Evolutionary conservation across 768 basidiomycete genomes (phyloP), one percentile per base, ranked within the genome.

Genomic region (Mycena amicta): DNA sequence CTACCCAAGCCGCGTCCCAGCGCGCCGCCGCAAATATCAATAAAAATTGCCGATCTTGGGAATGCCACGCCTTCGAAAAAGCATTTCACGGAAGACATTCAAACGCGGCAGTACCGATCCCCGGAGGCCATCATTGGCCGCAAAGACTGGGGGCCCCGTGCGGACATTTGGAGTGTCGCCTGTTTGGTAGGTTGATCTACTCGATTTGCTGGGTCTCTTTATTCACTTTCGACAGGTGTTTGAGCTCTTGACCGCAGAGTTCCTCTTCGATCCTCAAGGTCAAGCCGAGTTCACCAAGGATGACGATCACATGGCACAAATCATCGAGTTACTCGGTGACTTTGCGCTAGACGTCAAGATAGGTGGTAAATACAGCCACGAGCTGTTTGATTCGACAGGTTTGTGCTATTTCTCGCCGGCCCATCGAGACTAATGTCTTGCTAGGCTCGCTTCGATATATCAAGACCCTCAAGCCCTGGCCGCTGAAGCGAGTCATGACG

Each of bases 251-350:
- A 95, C 93, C 1, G 91, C 91, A 22, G 95, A 96, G 71, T 95
- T 89, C 70, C 83, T 97, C 40, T 96, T 97, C 70, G 94, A 96
- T 69, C 92, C 92, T 16, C 90, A 91, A 60, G 86, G 85, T 26
- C 89, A 91, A 72, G 85, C 86, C 25, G 87, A 88, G 63, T 95
- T 93, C 67, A 88, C 86, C 57, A 95, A 95, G 73, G 94, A 97
- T 71, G 94, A 95, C 68, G 96, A 98, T 71, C 95, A 97, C 66
- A 86, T 95, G 83, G 95, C 95, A 31, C 94, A 95, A 75, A 92
- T 96, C 60, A 88, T 95, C 55, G 95, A 97, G 76, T 78, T 97
- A 11, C 75, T 95, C 57, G 94, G 94, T 30, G 90, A 94, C 73
- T 85, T 88, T 60, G 75, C 85, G 15, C 67, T 86, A 26, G 82